Percentiles rank a stretch among this genome's conserved stretches.
Evolutionary conservation across 345 rosid genomes (phyloP).

Genomic region (Odontarrhena argentea): DNA sequence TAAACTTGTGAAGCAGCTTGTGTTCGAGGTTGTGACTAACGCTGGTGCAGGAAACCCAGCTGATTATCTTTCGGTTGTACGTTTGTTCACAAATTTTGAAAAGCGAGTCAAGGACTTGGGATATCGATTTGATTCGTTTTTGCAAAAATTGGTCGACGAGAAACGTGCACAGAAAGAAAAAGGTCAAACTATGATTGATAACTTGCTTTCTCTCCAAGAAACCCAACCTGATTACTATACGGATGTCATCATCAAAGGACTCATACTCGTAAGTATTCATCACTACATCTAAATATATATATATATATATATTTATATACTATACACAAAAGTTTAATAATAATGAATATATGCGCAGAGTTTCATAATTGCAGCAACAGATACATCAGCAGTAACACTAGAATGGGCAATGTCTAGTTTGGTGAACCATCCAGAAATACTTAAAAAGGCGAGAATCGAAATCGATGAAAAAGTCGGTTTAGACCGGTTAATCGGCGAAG

Average conservation of each 20-base stretch:
- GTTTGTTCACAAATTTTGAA: conserved; percentile 44
- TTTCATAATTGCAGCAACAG: conserved; percentile 50
- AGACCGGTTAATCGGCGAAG: conserved; percentile 49
- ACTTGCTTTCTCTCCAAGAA: conserved; percentile 51
- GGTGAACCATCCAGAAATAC: conserved; percentile 44
- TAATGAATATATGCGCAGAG: conserved; percentile 24
- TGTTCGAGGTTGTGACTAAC: conserved; percentile 30
- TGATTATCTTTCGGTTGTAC: conserved; percentile 48
- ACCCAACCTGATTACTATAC: conserved; percentile 51
- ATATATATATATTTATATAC: neutral
- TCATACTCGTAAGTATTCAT: conserved; percentile 34
- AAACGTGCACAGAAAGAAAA: conserved; percentile 30
- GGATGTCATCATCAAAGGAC: conserved; percentile 55
- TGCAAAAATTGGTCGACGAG: conserved; percentile 53
- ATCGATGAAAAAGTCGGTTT: conserved; percentile 43
- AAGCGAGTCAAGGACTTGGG: conserved; percentile 37
- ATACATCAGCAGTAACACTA: conserved; percentile 53
- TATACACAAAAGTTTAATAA: neutral
- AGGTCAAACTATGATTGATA: conserved; percentile 50
- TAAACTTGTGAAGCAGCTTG: conserved; percentile 43
- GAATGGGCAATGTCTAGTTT: conserved; percentile 62
- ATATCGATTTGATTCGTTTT: conserved; percentile 41
- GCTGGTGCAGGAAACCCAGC: conserved; percentile 43
- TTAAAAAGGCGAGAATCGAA: conserved; percentile 44
- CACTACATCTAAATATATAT: too few relatives aligned